Percentiles rank a stretch among this genome's conserved stretches.
Evolutionary conservation across 2,329 filamentous ascomycete genomes (phyloP).

Genomic region (Tolypocladium inflatum): DNA sequence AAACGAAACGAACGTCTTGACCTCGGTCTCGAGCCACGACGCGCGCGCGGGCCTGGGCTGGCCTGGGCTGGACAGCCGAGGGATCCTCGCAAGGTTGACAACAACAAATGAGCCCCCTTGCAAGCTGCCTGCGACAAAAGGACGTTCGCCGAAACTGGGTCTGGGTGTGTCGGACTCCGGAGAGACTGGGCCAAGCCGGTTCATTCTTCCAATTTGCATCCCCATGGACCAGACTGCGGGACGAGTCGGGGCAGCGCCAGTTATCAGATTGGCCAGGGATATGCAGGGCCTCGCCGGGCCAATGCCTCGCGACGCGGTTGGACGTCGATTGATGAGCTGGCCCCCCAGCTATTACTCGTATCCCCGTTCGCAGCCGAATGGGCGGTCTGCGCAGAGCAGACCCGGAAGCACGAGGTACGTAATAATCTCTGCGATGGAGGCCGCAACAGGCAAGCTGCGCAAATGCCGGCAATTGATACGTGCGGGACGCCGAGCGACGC

Average conservation of each 20-base stretch:
- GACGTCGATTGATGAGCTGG: neutral
- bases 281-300: neutral
- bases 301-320: neutral
- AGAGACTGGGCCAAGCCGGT: neutral
- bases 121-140: neutral
- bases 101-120: neutral
- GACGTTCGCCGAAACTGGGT: neutral
- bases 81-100: neutral
- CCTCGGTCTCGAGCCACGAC: neutral
- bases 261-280: neutral
- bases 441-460: neutral
- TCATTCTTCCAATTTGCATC: neutral
- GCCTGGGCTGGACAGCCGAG: neutral
- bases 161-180: neutral
- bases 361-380: neutral
- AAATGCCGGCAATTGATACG: neutral
- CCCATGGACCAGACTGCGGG: neutral
- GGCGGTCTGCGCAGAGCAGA: neutral
- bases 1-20: too few species aligned
- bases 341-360: neutral
- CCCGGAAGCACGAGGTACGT: neutral
- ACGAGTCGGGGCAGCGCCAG: neutral
- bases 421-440: neutral
- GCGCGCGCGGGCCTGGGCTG: neutral
- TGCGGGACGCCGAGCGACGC: neutral